These are phyloP conservation scores for Claviceps humidiphila DNA, from an alignment of 2,329 filamentous ascomycete genomes.

Conservation along the genomic window DNA sequence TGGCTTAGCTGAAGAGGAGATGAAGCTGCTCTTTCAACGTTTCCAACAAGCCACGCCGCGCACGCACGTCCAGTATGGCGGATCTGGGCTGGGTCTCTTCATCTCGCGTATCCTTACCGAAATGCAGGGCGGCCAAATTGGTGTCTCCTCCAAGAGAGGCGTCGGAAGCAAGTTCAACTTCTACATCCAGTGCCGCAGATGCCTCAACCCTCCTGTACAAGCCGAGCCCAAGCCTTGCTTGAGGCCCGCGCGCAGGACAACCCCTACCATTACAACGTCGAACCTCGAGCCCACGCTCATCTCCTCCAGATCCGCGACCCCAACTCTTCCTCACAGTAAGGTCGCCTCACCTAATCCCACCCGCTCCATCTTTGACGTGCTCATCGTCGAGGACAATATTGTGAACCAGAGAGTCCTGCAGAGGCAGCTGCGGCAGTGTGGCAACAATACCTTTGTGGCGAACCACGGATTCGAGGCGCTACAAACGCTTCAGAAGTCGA, in stretches of 20 bases:
- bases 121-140: conserved; percentile 66
- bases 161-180: conserved; percentile 65
- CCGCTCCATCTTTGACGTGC: conserved; percentile 34
- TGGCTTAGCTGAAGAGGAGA: conserved; percentile 51
- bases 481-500: conserved; percentile 40
- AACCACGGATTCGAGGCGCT: conserved; percentile 53
- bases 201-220: conserved; percentile 24
- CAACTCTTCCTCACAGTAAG: not conserved
- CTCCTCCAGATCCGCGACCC: conserved; percentile 1
- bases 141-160: conserved; percentile 53
- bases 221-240: conserved; percentile 23
- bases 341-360: conserved; percentile 7
- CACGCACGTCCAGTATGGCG: conserved; percentile 61
- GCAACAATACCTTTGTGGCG: conserved; percentile 47
- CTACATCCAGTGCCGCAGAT: conserved; percentile 57
- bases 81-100: conserved; percentile 58
- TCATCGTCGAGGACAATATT: conserved; percentile 56
- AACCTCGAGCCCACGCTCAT: conserved; percentile 9
- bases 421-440: conserved; percentile 45
- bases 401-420: conserved; percentile 54
- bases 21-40: conserved; percentile 52
- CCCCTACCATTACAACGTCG: not conserved
- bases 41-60: conserved; percentile 56
- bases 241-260: conserved; percentile 19
- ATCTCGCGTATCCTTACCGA: conserved; percentile 66